Percentiles rank a stretch among this genome's conserved stretches.
These are phyloP conservation scores for Calycina herbarum DNA, from an alignment of 2,329 filamentous ascomycete genomes.

Conservation along the genomic window DNA sequence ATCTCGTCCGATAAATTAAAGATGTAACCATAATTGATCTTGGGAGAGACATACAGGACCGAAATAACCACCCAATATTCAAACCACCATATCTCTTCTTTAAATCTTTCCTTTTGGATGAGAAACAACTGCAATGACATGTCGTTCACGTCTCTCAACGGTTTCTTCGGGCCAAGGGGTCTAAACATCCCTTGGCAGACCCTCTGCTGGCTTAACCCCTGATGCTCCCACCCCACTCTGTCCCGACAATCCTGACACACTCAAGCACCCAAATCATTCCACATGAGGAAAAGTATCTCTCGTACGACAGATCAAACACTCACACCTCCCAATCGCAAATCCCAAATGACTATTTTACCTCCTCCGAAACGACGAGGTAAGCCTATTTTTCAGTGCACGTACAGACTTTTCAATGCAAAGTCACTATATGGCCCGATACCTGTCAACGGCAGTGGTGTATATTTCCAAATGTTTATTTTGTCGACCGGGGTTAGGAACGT, in stretches of 20 bases:
- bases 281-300: background rate
- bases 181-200: background rate
- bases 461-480: background rate
- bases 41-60: too few species aligned
- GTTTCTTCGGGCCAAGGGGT: background rate
- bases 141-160: too few species aligned
- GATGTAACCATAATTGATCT: too few species aligned
- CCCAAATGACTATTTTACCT: background rate
- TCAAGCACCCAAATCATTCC: conserved; percentile 1
- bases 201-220: background rate
- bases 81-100: background rate
- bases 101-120: background rate
- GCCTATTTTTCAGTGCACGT: background rate
- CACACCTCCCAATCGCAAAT: background rate
- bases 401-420: background rate
- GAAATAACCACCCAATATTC: background rate
- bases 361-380: background rate
- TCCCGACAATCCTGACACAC: background rate
- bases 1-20: too few species aligned
- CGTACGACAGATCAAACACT: background rate
- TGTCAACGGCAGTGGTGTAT: background rate
- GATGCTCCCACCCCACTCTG: background rate
- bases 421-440: background rate
- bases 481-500: background rate
- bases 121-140: too few species aligned